Base-by-base conservation (phyloP, 495 filamentous ascomycete species). In the Hypoxylon trugodes region DNA sequence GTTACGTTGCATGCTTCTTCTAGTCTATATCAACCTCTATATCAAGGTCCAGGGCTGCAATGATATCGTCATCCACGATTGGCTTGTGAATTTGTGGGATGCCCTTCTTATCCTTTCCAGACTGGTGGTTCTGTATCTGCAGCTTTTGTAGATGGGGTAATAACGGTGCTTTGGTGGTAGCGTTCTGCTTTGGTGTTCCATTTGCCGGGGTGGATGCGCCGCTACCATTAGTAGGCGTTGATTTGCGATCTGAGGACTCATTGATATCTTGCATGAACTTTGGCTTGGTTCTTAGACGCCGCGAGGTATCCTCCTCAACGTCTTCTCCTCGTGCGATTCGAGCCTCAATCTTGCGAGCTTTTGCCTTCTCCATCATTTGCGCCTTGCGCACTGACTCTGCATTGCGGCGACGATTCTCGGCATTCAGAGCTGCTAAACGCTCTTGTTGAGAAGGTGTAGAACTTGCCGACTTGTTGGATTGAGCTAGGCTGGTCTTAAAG, bases 21-120 rank as follows among this genome's bases (percentile, higher is more conserved):
- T 70, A 73, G 46, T 73, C 67, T 53, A 92, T 90, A 21, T 91
- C 88, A 54, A 91, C 86, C 52, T 95, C 91, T 66, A 95, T 90
- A 8, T 89, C 91, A 59, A 96, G 74, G 73, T 94, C 91, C 72
- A 94, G 75, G 10, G 87, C 83, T 0, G 87, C 91, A 69, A 96
- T 92, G 60, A 92, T 89, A 71, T 94, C 91, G 63, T 96, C 91
- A 52, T 93, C 90, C 76, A 87, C 89, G 48, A 93, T 84, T 15
- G 88, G 87, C 68, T 87, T 84, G 42, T 86, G 82, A 54, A 93
- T 88, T 30, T 83, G 82, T 1, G 85, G 82, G 56, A 90, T 74
- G 5, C 87, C 87, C 28, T 80, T 84, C 62, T 78, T 81, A 61
- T 84, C 82, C 36, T 65, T 59, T 9, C 61, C 67, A 24, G 60